A percentile compares a stretch with the other conserved stretches of the same genome.
These are phyloP conservation scores for Aspergillus japonicus DNA, from an alignment of 2,329 filamentous ascomycete species.

Conservation along the genomic window DNA sequence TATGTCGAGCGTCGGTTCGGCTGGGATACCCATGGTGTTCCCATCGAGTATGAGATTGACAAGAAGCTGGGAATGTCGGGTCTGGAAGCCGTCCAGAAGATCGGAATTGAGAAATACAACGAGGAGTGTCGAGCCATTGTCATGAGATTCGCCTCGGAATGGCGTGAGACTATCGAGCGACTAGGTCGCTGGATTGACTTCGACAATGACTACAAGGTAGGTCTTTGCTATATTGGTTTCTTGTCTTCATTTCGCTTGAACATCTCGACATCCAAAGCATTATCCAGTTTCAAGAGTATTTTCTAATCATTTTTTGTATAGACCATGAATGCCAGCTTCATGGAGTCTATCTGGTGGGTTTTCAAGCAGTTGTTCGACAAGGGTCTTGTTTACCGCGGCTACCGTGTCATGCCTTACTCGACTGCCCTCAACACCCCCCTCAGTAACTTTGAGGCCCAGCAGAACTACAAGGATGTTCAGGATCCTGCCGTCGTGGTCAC, in stretches of 20 bases:
- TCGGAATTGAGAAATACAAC: constrained; percentile 89
- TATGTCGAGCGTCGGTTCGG: constrained; percentile 91
- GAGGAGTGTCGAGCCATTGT: constrained; percentile 88
- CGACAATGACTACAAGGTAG: constrained; percentile 90
- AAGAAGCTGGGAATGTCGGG: constrained; percentile 90
- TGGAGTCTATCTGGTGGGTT: constrained; percentile 97
- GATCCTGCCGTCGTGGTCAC: constrained; percentile 87
- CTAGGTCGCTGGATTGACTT: constrained; percentile 97
- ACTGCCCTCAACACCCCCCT: constrained; percentile 85
- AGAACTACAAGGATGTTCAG: constrained; percentile 91
- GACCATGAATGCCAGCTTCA: constrained; percentile 94
- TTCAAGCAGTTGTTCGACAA: constrained; percentile 93
- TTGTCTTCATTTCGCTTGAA: not conserved
- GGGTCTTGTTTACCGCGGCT: constrained; percentile 82
- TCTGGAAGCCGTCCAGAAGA: constrained; percentile 78
- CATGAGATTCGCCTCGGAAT: constrained; percentile 84
- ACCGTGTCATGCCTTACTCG: constrained; percentile 93
- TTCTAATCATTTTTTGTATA: constrained; percentile 32
- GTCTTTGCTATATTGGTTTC: constrained; percentile 2
- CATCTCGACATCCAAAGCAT: too few relatives aligned
- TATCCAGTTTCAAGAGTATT: not conserved
- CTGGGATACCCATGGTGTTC: constrained; percentile 93
- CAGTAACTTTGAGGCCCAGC: constrained; percentile 90
- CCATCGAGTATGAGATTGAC: constrained; percentile 96
- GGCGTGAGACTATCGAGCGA: constrained; percentile 82